Evolutionary conservation across 306 rosid genomes (phyloP), one percentile per base, ranked within the genome.

Genomic region (Cicer cuneatum): DNA sequence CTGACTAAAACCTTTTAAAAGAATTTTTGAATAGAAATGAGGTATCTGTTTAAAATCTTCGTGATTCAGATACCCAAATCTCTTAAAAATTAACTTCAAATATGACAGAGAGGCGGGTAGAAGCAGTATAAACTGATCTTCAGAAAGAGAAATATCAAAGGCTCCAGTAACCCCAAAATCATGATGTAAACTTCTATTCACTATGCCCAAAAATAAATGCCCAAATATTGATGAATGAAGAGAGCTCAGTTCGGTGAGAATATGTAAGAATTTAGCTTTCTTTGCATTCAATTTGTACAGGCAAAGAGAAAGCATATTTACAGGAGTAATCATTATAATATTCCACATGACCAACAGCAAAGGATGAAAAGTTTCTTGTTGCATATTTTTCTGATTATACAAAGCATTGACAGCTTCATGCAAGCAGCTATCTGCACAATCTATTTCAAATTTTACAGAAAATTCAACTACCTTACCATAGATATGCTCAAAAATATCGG

Each of bases 151-250:
- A 43, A 57, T 56, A 62, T 59, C 85, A 73, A 10, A 19, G 75
- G 73, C 41, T 67, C 77, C 89, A 43, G 9, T 63, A 73, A 12
- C 35, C 60, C 54, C 72, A 72, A 69, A 71, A 71, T 74, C 77
- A 65, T 69, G 77, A 71, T 73, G 64, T 47, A 71, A 69, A 84
- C 66, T 75, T 78, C 78, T 80, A 75, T 77, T 79, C 79, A 84
- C 69, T 41, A 82, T 40, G 66, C 72, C 86, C 75, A 79, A 71
- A 79, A 91, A 82, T 52, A 86, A 73, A 83, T 83, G 82, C 66
- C 98, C 98, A 83, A 88, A 90, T 72, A 80, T 43, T n/a, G 90
- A 85, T 59, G 84, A 82, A 86, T 94, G 98, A 72, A 90, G 24
- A 73, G 96, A 83, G 81, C 96, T 87, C 80, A 80, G 67, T 80